phyloP scores from a whole-genome alignment of 768 basidiomycete genomes.

The Melanogaster broomeanus region DNA sequence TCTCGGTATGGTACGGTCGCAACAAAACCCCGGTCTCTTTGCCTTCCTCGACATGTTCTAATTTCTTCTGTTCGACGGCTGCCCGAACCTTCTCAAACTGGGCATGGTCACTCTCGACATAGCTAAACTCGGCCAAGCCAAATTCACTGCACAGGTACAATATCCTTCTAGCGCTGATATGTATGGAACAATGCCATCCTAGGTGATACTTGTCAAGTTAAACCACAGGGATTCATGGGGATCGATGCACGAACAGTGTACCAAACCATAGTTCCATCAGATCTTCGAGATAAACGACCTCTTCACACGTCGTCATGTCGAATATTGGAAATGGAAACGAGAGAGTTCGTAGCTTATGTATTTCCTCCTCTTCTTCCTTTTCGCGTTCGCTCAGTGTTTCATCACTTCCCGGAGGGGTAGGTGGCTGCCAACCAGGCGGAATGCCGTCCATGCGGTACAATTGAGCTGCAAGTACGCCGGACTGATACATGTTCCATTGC shows the following conservation, averaged over 20 bases:
- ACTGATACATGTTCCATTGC: constrained; percentile 14
- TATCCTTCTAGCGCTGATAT: neutral
- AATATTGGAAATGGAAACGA: neutral
- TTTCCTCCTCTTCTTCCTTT: neutral
- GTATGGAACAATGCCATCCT: neutral
- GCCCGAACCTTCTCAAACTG: neutral
- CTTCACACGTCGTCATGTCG: neutral
- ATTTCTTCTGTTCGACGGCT: neutral
- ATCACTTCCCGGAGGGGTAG: neutral
- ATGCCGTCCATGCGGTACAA: neutral
- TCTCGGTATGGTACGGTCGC: neutral
- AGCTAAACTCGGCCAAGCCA: neutral
- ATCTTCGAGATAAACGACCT: neutral
- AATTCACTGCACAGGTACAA: neutral
- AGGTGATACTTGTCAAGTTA: neutral
- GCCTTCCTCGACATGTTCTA: neutral
- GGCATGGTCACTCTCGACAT: neutral
- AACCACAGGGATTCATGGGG: neutral
- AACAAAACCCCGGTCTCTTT: neutral
- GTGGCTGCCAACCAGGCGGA: neutral
- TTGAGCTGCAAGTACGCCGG: constrained; percentile 14
- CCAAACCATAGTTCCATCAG: neutral
- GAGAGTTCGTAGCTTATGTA: neutral
- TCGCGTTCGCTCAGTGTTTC: neutral
- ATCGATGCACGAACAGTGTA: neutral